Base-by-base conservation (phyloP, 1,284 basidiomycete species). In the Melampsora larici-populina region DNA sequence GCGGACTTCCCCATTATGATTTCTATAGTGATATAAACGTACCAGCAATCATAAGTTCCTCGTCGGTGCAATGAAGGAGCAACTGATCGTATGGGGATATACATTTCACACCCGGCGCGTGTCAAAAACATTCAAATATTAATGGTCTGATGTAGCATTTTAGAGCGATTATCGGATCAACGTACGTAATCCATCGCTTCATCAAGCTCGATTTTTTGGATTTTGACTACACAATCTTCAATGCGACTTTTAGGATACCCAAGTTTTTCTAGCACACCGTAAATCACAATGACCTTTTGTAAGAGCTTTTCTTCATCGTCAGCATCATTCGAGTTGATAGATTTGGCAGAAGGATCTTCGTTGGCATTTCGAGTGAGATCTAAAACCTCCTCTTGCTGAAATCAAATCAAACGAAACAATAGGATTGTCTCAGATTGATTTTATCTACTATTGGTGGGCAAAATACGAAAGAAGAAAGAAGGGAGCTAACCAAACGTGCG, bases 131-230 rank as follows among this genome's bases (percentile, higher is more conserved):
- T 15, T 40, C 26, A 17, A 15, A 40, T 48, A 67, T n/a, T 26
- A 40, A 18, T 31, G 62, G 29, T 18, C 40, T 49, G 31, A 46
- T 46, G 15, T 21, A 24, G 17, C n/a, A 11, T 77, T n/a, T 29
- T 75, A 43, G 29, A 26, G 2, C 8, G 2, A 17, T 8, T 17
- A 43, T 31, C 36, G 36, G 21, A 51, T n/a, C n/a, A 31, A 66
- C 72, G 40, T 81, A 95, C 94, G 93, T 94, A 97, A 82, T 94
- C 91, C 76, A 92, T 87, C n/a, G 92, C 94, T 76, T 95, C 92
- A 26, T 97, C 94, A 58, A 97, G 86, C 8, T 94, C 92, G 24
- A 92, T 86, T 0, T 89, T 82, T 1, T 85, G 88, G 46, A 86
- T 84, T 55, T 89, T 26, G 85, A 84, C 85, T 18, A 97, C 84